Percentiles rank a stretch among this genome's conserved stretches.
Evolutionary conservation across 805 yeast genomes (phyloP).

Genomic region (Kodamaea kakaduensis): DNA sequence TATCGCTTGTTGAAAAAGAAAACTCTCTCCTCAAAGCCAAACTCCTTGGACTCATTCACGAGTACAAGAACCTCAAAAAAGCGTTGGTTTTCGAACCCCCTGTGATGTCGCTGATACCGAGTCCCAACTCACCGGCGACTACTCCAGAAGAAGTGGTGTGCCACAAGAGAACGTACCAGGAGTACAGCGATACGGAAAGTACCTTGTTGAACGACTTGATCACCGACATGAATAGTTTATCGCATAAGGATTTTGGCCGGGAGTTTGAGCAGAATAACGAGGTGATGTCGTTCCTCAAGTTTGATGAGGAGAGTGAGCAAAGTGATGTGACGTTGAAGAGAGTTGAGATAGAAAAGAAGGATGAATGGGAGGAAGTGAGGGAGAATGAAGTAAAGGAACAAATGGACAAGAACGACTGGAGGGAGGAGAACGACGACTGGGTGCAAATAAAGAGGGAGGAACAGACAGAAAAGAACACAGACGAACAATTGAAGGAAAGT

Average conservation of each 20-base stretch:
- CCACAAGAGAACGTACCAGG: constrained; percentile 19
- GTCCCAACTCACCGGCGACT: constrained; percentile 3
- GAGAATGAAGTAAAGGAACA: no score
- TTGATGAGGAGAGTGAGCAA: constrained; percentile 11
- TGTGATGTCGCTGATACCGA: constrained; percentile 1
- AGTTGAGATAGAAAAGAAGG: no score
- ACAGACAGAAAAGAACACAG: no score
- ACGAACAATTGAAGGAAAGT: no score
- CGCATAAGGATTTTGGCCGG: constrained; percentile 10
- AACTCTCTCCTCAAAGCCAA: constrained; percentile 20
- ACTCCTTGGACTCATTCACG: constrained; percentile 35
- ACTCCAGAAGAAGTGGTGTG: constrained; percentile 6
- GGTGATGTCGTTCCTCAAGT: constrained; percentile 21
- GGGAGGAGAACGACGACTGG: no score
- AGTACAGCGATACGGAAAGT: constrained; percentile 17
- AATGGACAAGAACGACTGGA: no score
- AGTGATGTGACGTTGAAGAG: constrained; percentile 1
- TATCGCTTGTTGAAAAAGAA: constrained; percentile 26
- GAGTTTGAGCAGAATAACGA: background rate
- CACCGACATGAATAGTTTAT: constrained; percentile 25
- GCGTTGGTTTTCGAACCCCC: background rate
- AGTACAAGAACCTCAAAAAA: constrained; percentile 36
- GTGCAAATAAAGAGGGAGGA: no score
- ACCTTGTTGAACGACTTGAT: constrained; percentile 26
- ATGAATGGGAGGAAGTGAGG: no score